phyloP scores from a whole-genome alignment of 2,329 filamentous ascomycete genomes.

The Penicillium sp. region DNA sequence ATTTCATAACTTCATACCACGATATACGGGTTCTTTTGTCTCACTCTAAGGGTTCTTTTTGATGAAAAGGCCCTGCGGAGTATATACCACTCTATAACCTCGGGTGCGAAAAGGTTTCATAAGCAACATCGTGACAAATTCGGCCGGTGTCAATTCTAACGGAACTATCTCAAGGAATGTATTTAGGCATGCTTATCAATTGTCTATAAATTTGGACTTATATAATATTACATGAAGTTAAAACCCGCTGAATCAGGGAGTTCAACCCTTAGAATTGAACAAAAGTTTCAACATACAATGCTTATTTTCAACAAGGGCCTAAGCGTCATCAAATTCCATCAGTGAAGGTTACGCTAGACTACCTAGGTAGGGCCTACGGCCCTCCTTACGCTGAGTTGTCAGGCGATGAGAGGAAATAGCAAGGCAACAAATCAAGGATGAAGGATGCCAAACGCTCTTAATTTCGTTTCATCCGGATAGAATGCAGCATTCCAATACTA shows the following conservation, averaged over 20 bases:
- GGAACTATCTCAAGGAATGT: neutral
- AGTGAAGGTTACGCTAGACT: neutral
- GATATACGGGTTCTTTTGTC: neutral
- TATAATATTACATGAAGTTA: neutral
- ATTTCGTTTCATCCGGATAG: neutral
- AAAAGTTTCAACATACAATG: neutral
- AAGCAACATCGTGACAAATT: neutral
- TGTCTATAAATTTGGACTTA: neutral
- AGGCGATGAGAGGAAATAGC: neutral
- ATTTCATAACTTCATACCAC: neutral
- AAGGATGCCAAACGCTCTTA: neutral
- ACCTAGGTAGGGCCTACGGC: neutral
- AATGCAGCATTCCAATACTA: too few species aligned
- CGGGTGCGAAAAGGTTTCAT: neutral
- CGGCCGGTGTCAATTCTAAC: too few species aligned
- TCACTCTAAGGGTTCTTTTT: neutral
- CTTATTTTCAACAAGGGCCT: neutral
- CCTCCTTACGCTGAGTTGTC: neutral
- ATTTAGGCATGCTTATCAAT: too few species aligned
- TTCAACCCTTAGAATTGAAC: neutral
- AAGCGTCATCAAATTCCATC: neutral
- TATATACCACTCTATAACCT: neutral
- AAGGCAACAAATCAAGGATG: neutral
- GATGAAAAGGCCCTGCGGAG: neutral
- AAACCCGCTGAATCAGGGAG: neutral